These are phyloP conservation scores for Russula ochroleuca DNA, from an alignment of 768 basidiomycete species.

Conservation along the genomic window DNA sequence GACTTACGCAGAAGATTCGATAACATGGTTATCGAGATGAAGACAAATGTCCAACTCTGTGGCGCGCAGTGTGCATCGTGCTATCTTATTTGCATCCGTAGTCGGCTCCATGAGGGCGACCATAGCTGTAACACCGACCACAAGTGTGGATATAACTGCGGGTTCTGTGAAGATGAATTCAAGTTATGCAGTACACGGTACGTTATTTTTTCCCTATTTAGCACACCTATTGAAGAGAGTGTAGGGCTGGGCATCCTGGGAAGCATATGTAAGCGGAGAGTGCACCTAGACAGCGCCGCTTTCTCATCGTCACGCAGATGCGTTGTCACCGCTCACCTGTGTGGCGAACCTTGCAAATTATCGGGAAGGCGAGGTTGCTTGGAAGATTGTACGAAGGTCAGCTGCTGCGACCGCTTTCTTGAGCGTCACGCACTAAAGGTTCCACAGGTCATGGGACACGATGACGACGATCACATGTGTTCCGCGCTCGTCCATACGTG, in stretches of 20 bases:
- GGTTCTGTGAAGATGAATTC: slow-evolving; percentile 38
- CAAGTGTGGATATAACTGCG: slow-evolving; percentile 42
- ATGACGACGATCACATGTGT: slow-evolving; percentile 49
- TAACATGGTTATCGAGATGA: slow-evolving; percentile 44
- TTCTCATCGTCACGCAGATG: slow-evolving; percentile 39
- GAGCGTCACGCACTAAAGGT: background rate
- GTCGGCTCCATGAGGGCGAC: slow-evolving; percentile 42
- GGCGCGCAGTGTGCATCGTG: slow-evolving; percentile 45
- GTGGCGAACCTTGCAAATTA: slow-evolving; percentile 49
- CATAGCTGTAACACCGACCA: slow-evolving; percentile 54
- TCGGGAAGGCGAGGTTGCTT: slow-evolving; percentile 49
- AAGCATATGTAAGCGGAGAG: slow-evolving; percentile 47
- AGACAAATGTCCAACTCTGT: slow-evolving; percentile 47
- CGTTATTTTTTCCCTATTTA: slow-evolving; percentile 27
- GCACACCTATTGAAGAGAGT: background rate
- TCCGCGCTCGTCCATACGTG: slow-evolving; percentile 52
- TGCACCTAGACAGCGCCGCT: background rate
- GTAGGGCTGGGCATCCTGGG: slow-evolving; percentile 54
- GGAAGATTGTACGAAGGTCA: slow-evolving; percentile 50
- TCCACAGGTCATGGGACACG: slow-evolving; percentile 45
- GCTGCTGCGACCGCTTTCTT: background rate
- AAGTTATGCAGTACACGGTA: slow-evolving; percentile 47
- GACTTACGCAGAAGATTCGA: slow-evolving; percentile 46
- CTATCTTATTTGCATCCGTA: slow-evolving; percentile 46
- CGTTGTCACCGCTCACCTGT: slow-evolving; percentile 46